phyloP scores from a whole-genome alignment of 179 eudicot genomes.

The Nepenthes alata region DNA sequence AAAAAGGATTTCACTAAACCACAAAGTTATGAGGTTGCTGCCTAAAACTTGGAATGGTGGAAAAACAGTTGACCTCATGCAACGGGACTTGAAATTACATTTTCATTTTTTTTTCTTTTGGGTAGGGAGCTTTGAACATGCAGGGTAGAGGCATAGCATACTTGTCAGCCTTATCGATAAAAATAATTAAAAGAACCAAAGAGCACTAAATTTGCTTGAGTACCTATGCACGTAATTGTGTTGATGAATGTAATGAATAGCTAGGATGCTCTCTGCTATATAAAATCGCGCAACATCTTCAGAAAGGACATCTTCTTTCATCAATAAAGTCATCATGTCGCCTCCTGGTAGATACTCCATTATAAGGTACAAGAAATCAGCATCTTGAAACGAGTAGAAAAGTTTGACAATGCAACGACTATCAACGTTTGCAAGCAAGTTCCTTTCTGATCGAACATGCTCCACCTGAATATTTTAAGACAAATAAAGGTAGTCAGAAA shows the following conservation, averaged over 20 bases:
- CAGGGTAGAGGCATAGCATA: neutral
- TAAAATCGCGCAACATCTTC: slow-evolving; percentile 70
- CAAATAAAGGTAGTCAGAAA: too few species aligned
- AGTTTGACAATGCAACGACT: slow-evolving; percentile 66
- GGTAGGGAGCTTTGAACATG: neutral
- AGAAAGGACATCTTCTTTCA: slow-evolving; percentile 60
- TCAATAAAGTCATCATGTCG: slow-evolving; percentile 60
- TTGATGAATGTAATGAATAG: slow-evolving; percentile 59
- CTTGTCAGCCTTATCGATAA: neutral
- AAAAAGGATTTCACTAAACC: too few species aligned
- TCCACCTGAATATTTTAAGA: slow-evolving; percentile 35
- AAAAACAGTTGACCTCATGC: too few species aligned
- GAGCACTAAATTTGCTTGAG: neutral
- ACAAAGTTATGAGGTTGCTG: too few species aligned
- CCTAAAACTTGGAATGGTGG: too few species aligned
- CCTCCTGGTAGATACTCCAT: slow-evolving; percentile 81
- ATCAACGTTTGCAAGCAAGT: slow-evolving; percentile 62
- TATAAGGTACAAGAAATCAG: slow-evolving; percentile 54
- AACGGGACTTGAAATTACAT: too few species aligned
- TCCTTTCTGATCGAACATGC: slow-evolving; percentile 70
- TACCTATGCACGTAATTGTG: slow-evolving; percentile 66
- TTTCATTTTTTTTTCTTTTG: too few species aligned
- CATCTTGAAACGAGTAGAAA: slow-evolving; percentile 60
- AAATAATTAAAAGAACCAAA: neutral
- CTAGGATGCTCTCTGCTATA: slow-evolving; percentile 60